These are phyloP conservation scores for Echinochloa phyllopogon DNA, from an alignment of 176 grass and related monocot genomes.

Conservation along the genomic window DNA sequence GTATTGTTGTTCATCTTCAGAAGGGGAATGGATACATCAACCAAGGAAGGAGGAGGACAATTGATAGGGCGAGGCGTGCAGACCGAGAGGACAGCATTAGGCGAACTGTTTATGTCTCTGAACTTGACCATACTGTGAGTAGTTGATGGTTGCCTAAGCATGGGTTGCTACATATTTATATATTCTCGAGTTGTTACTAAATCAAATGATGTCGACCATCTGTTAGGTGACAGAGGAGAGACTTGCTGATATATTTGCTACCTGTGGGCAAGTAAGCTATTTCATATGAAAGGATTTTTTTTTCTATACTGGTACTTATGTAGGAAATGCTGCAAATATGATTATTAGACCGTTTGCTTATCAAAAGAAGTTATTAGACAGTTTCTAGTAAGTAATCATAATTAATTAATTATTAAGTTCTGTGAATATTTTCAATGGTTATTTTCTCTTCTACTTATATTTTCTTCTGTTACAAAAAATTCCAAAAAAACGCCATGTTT, in stretches of 20 bases:
- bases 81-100: slow-evolving; percentile 84
- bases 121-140: slow-evolving; percentile 86
- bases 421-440: background rate
- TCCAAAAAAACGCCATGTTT: background rate
- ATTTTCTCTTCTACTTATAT: slow-evolving; percentile 2
- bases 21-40: slow-evolving; percentile 61
- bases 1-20: slow-evolving; percentile 38
- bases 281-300: slow-evolving; percentile 26
- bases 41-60: slow-evolving; percentile 63
- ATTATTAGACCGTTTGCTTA: background rate
- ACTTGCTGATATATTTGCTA: slow-evolving; percentile 92
- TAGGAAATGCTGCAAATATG: slow-evolving; percentile 1
- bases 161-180: slow-evolving; percentile 12
- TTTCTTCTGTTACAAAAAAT: background rate
- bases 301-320: background rate
- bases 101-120: slow-evolving; percentile 89
- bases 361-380: background rate
- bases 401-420: background rate
- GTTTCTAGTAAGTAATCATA: background rate
- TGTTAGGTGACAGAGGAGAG: slow-evolving; percentile 95
- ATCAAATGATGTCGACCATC: slow-evolving; percentile 41
- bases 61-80: slow-evolving; percentile 61
- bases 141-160: slow-evolving; percentile 41
- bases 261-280: slow-evolving; percentile 86
- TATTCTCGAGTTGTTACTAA: slow-evolving; percentile 12